Evolutionary conservation across 1,284 basidiomycete species (phyloP).

Genomic region (Cryptococcus neoformans): DNA sequence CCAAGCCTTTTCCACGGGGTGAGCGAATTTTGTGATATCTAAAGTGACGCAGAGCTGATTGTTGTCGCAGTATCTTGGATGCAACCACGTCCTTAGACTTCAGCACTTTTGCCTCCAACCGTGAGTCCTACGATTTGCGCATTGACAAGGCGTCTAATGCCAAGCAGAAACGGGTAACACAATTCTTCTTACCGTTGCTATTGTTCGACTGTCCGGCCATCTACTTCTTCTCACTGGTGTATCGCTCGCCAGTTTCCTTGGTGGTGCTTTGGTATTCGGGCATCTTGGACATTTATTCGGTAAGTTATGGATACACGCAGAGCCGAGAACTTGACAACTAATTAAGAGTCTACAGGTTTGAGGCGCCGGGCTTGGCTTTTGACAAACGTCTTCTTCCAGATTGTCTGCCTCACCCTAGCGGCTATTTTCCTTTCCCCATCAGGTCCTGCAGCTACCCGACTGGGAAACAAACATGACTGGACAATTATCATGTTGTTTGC

Average conservation of each 20-base stretch:
- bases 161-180: conserved; percentile 43
- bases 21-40: conserved; percentile 6
- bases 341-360: conserved; percentile 17
- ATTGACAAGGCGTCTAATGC: neutral
- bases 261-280: conserved; percentile 37
- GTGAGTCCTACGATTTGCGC: conserved; percentile 8
- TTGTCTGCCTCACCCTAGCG: conserved; percentile 25
- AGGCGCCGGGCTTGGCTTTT: conserved; percentile 40
- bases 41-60: neutral
- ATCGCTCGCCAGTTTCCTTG: conserved; percentile 38
- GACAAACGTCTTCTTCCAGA: conserved; percentile 24
- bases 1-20: conserved; percentile 41
- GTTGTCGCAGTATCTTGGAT: conserved; percentile 31
- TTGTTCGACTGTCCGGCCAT: conserved; percentile 27
- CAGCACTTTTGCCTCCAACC: conserved; percentile 47
- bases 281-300: conserved; percentile 42
- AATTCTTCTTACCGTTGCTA: conserved; percentile 45
- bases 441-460: conserved; percentile 20
- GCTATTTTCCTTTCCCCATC: conserved; percentile 33
- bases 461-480: conserved; percentile 36
- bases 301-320: conserved; percentile 9
- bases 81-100: conserved; percentile 48
- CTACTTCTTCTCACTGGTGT: conserved; percentile 34
- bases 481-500: conserved; percentile 41
- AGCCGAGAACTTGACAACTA: neutral